phyloP scores from a whole-genome alignment of 345 rosid species.

The Acer campestre region DNA sequence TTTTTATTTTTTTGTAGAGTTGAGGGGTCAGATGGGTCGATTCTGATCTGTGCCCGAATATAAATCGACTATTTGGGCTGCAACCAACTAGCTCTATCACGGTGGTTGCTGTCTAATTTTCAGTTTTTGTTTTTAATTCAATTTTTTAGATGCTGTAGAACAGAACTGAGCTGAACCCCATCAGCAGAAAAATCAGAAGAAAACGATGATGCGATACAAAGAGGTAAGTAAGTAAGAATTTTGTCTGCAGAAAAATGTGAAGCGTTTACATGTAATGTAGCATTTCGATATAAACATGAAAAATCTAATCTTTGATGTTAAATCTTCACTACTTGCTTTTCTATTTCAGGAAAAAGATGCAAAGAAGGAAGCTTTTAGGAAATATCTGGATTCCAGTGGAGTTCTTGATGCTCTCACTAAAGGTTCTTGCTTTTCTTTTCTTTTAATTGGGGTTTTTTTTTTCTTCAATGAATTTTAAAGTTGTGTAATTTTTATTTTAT shows the following conservation, averaged over 20 bases:
- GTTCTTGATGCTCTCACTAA: slow-evolving; percentile 84
- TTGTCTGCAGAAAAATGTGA: background rate
- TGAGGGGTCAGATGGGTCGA: background rate
- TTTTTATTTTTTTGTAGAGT: too few relatives aligned
- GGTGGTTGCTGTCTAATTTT: background rate
- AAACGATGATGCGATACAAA: slow-evolving; percentile 54
- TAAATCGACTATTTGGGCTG: background rate
- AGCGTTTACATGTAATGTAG: background rate
- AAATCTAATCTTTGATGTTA: background rate
- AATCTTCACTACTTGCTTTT: slow-evolving; percentile 14
- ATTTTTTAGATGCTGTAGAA: background rate
- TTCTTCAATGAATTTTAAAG: background rate
- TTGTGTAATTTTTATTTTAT: background rate
- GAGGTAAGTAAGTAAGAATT: slow-evolving; percentile 53
- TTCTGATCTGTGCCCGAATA: background rate
- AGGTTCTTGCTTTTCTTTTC: slow-evolving; percentile 37
- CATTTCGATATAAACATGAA: background rate
- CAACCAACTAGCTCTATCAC: background rate
- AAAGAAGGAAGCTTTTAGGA: slow-evolving; percentile 89
- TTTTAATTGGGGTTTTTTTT: background rate
- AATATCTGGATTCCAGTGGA: slow-evolving; percentile 82
- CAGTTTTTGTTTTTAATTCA: too few relatives aligned
- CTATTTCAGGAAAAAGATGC: slow-evolving; percentile 74
- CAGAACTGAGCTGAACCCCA: background rate
- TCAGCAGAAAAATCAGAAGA: background rate